phyloP scores from a whole-genome alignment of 441 rosid genomes.

The Daphne laureola region DNA sequence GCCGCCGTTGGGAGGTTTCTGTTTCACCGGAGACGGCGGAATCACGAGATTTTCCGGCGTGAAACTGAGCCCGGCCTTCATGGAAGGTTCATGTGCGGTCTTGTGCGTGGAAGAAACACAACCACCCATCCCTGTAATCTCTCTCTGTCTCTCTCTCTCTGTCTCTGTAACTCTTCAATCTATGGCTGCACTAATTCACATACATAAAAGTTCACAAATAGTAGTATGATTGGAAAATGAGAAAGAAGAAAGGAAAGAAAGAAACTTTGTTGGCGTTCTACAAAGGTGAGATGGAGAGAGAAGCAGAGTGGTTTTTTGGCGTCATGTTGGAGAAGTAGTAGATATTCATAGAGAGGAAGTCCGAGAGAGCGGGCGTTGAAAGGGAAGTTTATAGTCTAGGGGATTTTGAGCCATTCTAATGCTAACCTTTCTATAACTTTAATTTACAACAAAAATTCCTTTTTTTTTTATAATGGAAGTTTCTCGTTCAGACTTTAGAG shows the following conservation, averaged over 20 bases:
- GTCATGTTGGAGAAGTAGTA: constrained; percentile 17
- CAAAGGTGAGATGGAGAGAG: constrained; percentile 9
- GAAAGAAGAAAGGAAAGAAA: neutral
- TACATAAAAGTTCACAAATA: neutral
- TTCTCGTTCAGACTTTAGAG: too few relatives aligned
- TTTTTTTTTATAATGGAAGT: too few relatives aligned
- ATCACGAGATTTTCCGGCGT: constrained; percentile 31
- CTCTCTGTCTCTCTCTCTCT: neutral
- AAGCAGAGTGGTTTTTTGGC: constrained; percentile 14
- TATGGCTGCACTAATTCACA: constrained; percentile 4
- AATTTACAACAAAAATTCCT: too few relatives aligned
- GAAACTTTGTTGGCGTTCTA: constrained; percentile 2
- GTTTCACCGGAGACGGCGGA: constrained; percentile 54
- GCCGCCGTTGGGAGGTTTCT: constrained; percentile 21
- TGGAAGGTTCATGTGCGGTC: constrained; percentile 29
- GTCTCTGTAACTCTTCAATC: constrained; percentile 3
- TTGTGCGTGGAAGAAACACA: constrained; percentile 40
- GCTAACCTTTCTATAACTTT: too few relatives aligned
- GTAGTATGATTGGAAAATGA: too few relatives aligned
- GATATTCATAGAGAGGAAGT: neutral
- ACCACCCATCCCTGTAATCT: constrained; percentile 59
- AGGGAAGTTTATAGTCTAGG: constrained; percentile 13
- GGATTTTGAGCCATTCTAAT: constrained; percentile 1
- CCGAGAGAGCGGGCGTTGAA: constrained; percentile 18
- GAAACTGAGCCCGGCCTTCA: constrained; percentile 30